These are phyloP conservation scores for Cymbidium sinense DNA, from an alignment of 106 monocot genomes.

Conservation along the genomic window DNA sequence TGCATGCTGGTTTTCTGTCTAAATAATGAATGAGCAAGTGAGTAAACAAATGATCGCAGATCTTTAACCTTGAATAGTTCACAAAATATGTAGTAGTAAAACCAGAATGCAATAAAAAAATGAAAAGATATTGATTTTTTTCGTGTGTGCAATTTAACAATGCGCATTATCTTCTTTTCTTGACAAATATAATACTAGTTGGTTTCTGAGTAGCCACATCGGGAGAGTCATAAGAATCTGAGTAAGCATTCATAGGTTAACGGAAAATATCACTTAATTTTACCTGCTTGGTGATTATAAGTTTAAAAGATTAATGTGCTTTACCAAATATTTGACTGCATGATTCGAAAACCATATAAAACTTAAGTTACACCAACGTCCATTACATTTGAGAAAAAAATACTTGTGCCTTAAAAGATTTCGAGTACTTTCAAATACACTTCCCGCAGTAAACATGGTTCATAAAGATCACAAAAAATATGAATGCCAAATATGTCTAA, in stretches of 20 bases:
- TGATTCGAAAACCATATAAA: no score
- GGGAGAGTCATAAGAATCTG: not conserved
- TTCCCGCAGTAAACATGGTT: not conserved
- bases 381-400: not conserved
- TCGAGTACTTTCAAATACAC: not conserved
- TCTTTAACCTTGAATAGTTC: not conserved
- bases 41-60: not conserved
- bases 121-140: not conserved
- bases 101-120: not conserved
- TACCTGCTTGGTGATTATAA: not conserved
- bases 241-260: not conserved
- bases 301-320: not conserved
- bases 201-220: not conserved
- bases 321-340: not conserved
- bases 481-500: not conserved
- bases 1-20: no score
- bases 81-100: not conserved
- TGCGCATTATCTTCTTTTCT: not conserved
- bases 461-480: not conserved
- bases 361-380: not conserved
- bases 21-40: constrained; percentile 12
- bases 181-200: not conserved
- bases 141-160: not conserved
- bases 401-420: not conserved
- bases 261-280: not conserved